Percentiles rank a stretch among this genome's conserved stretches.
phyloP scores from a whole-genome alignment of 768 basidiomycete species.

The Lactarius tabidus region DNA sequence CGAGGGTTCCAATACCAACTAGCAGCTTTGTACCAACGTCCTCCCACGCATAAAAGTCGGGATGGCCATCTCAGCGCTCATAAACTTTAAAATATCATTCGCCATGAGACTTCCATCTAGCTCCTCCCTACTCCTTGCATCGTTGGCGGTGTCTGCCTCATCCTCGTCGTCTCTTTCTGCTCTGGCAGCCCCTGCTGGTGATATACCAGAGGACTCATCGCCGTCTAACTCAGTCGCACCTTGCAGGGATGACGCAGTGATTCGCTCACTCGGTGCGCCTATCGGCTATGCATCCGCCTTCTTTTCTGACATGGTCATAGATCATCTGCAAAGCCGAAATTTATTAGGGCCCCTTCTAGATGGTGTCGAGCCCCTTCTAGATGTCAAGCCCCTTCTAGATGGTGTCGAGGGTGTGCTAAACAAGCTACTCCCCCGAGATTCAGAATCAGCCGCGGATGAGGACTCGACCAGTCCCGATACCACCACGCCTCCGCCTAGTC shows the following conservation, averaged over 20 bases:
- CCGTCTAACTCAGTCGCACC: conserved; percentile 12
- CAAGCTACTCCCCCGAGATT: background rate
- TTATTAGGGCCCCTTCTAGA: background rate
- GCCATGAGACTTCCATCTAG: conserved; percentile 33
- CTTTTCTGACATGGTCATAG: conserved; percentile 9
- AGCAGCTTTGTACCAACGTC: background rate
- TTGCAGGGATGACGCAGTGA: background rate
- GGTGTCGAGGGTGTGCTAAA: no score
- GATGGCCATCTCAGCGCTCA: background rate
- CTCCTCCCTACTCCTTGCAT: conserved; percentile 34
- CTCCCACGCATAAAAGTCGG: background rate
- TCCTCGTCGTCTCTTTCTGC: conserved; percentile 32
- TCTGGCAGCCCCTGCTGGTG: conserved; percentile 31
- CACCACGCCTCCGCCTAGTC: background rate
- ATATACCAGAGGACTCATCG: background rate
- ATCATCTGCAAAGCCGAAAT: background rate
- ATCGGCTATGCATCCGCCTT: no score
- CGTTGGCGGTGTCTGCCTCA: conserved; percentile 31
- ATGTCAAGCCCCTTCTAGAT: no score
- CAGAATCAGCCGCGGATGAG: background rate
- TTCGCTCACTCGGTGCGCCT: conserved; percentile 4
- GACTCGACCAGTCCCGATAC: background rate
- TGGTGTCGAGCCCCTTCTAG: no score
- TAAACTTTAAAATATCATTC: background rate
- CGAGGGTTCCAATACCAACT: conserved; percentile 2